Conservation (phyloP, 495 filamentous ascomycete species). For the Tuber brumale region DNA sequence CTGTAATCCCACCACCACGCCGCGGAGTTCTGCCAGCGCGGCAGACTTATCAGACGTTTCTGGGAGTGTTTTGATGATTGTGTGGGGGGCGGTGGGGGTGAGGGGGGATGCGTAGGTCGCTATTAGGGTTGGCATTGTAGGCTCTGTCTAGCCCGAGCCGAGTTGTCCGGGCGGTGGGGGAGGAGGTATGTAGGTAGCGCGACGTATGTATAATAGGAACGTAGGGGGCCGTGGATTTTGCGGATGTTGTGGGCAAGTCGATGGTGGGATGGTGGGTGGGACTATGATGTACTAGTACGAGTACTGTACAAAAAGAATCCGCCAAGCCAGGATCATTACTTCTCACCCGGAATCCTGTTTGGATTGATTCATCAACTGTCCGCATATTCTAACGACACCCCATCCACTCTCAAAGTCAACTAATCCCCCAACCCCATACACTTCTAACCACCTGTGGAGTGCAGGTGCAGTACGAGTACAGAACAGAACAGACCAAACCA, state of each 20-base stretch:
- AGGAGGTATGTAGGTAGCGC: neutral
- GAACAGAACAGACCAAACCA: too few species aligned
- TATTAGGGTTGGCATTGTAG: constrained; percentile 42
- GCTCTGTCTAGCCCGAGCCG: neutral
- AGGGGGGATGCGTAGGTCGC: constrained; percentile 58
- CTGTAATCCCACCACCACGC: constrained; percentile 57
- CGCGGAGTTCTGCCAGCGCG: constrained; percentile 63
- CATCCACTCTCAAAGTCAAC: too few species aligned
- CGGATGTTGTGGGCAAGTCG: neutral
- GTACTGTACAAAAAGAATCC: neutral
- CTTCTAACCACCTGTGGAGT: too few species aligned
- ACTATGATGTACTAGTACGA: too few species aligned
- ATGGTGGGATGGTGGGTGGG: neutral
- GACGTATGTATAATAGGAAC: neutral
- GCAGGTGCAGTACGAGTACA: too few species aligned
- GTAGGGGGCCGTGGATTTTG: neutral
- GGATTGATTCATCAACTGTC: neutral
- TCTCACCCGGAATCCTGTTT: neutral
- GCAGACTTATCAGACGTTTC: constrained; percentile 51
- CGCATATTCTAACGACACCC: too few species aligned
- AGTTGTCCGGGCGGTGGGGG: neutral
- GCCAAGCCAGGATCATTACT: neutral
- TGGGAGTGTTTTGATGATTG: constrained; percentile 46
- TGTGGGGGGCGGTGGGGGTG: constrained; percentile 45
- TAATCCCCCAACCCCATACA: too few species aligned